Base-by-base conservation (phyloP, 148 eudicot genomes). In the Vaccinium vitisidaea region DNA sequence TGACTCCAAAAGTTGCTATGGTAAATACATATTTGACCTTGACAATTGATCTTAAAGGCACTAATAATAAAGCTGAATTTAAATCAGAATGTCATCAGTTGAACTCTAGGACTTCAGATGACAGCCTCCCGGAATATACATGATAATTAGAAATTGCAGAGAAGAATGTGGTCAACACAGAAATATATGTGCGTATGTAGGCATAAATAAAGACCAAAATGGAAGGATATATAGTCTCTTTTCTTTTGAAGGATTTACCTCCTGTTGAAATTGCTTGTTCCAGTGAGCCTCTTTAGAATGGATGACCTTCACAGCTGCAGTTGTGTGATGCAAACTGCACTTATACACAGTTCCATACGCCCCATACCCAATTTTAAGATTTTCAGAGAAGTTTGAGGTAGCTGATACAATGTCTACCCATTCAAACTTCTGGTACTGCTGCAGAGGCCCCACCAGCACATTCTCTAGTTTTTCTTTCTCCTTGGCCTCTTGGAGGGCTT, bases 271-370 rank as follows among this genome's bases (percentile, higher is more conserved):
- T 84, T 93, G 93, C 84, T 90, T 95, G 83, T 81, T 90, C 77
- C 61, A 85, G 77, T 59, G 90, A 82, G 75, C 92, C 79, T 91
- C 94, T 82, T 88, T 84, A 70, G 95, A 88, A 83, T 92, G 94
- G 79, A 96, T 94, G 65, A 96, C 94, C 87, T 96, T 96, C 52
- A 92, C 90, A 39, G 98, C 99, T 58, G 93, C 97, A 25, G 91
- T 89, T 23, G 97, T 93, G 79, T 96, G 95, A 86, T 91, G 97
- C 81, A 95, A 90, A 90, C 88, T 90, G 86, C 95, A 92, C 87
- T 93, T 96, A 53, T 96, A 96, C 32, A 96, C 97, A 63, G 93
- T 89, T 84, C 99, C 99, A 87, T 89, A 90, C 18, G 93, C 91
- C 63, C 99, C 99, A 88, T 85, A 90, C 85, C 99, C 98, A 65